A percentile compares a stretch with the other conserved stretches of the same genome.
Evolutionary conservation across 305 asterid species (phyloP).

Genomic region (Fraxinus dipetala): DNA sequence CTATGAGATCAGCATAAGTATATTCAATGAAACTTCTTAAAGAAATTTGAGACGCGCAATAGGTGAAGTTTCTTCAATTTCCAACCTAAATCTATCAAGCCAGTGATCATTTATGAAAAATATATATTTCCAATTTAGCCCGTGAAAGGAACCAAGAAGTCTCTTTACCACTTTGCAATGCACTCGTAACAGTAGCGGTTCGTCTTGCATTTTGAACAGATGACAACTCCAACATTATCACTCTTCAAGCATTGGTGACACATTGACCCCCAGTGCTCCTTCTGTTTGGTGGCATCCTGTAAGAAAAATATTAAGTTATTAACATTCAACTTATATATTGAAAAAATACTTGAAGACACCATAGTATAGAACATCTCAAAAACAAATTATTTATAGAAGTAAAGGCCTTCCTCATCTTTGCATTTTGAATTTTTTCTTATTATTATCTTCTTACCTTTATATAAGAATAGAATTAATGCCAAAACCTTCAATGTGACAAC

Average conservation of each 20-base stretch:
- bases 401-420: background rate
- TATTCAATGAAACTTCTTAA: slow-evolving; percentile 13
- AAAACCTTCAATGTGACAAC: background rate
- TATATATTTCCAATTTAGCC: background rate
- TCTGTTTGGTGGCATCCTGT: slow-evolving; percentile 36
- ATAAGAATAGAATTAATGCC: background rate
- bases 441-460: background rate
- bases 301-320: slow-evolving; percentile 17
- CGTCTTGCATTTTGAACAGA: slow-evolving; percentile 61
- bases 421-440: slow-evolving; percentile 1
- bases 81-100: slow-evolving; percentile 4
- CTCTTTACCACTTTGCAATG: slow-evolving; percentile 62
- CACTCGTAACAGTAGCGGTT: slow-evolving; percentile 66
- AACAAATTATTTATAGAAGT: background rate
- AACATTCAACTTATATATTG: slow-evolving; percentile 8
- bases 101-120: background rate
- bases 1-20: slow-evolving; percentile 10
- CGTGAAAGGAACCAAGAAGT: slow-evolving; percentile 13
- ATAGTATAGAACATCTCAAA: slow-evolving; percentile 2
- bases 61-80: slow-evolving; percentile 8
- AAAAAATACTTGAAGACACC: background rate
- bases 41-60: background rate
- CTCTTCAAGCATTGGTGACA: slow-evolving; percentile 70
- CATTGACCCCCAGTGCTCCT: slow-evolving; percentile 29
- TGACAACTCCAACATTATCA: slow-evolving; percentile 30